A percentile compares a stretch with the other conserved stretches of the same genome.
Evolutionary conservation across 768 basidiomycete genomes (phyloP).

Genomic region (Psilocybe sp.): DNA sequence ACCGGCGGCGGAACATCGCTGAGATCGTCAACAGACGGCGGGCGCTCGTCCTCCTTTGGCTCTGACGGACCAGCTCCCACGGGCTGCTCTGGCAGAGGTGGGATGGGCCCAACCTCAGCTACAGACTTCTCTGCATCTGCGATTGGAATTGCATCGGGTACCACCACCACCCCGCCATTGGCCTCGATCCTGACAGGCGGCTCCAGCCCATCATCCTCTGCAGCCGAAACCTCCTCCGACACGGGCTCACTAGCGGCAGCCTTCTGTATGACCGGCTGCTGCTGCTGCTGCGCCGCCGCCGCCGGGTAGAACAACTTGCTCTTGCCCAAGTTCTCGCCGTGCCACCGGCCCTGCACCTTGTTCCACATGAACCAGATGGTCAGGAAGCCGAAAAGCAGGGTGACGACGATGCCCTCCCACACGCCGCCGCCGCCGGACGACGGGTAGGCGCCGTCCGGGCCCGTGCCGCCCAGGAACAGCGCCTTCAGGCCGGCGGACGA

Average conservation of each 20-base stretch:
- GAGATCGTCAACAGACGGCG: no score
- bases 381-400: slow-evolving; percentile 5
- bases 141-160: no score
- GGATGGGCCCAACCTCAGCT: neutral
- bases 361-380: slow-evolving; percentile 8
- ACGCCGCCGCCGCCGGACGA: slow-evolving; percentile 1
- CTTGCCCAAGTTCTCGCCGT: neutral
- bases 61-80: neutral
- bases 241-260: neutral
- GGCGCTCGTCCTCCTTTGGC: neutral
- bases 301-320: neutral
- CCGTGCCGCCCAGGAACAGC: neutral
- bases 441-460: neutral
- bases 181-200: neutral
- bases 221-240: neutral
- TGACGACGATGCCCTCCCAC: slow-evolving; percentile 7
- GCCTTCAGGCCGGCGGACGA: neutral
- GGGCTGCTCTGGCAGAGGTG: neutral
- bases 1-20: neutral
- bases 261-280: neutral
- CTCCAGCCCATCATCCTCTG: neutral
- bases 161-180: neutral
- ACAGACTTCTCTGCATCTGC: no score
- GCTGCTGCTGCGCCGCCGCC: no score
- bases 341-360: slow-evolving; percentile 3